phyloP scores from a whole-genome alignment of 306 rosid genomes.

The Nissolia schottii region DNA sequence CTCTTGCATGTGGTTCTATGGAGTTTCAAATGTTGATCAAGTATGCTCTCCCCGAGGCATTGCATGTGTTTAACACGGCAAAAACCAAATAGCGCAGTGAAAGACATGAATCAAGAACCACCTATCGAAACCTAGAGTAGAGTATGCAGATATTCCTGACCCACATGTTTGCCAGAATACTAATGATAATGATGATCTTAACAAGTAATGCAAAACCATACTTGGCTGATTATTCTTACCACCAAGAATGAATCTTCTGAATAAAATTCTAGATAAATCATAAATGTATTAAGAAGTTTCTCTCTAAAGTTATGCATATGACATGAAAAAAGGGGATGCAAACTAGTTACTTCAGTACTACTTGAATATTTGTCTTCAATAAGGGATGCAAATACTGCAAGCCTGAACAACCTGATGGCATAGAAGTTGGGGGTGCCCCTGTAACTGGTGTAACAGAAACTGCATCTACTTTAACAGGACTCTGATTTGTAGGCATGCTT shows the following conservation, averaged over 20 bases:
- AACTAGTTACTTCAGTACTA: neutral
- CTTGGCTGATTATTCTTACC: neutral
- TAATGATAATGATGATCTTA: neutral
- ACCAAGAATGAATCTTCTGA: neutral
- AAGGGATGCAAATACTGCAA: slow-evolving; percentile 1
- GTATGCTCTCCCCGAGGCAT: too few species aligned
- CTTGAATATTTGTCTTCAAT: neutral
- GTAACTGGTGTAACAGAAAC: slow-evolving; percentile 63
- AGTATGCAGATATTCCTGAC: too few species aligned
- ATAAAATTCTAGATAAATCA: neutral
- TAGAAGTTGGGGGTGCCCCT: slow-evolving; percentile 67
- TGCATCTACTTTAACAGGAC: slow-evolving; percentile 83
- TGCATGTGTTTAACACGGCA: too few species aligned
- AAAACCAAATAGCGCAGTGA: too few species aligned
- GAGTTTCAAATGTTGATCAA: too few species aligned
- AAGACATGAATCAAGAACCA: too few species aligned
- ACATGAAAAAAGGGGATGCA: slow-evolving; percentile 4
- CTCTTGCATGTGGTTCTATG: too few species aligned
- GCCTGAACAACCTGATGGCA: slow-evolving; percentile 59
- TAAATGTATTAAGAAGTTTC: neutral
- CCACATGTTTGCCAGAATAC: too few species aligned
- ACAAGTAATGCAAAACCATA: neutral
- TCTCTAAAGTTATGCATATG: neutral
- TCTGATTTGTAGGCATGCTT: slow-evolving; percentile 62
- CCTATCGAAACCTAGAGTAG: too few species aligned